Conservation (phyloP, 108 stramenopile species). For the Parmales sp. region DNA sequence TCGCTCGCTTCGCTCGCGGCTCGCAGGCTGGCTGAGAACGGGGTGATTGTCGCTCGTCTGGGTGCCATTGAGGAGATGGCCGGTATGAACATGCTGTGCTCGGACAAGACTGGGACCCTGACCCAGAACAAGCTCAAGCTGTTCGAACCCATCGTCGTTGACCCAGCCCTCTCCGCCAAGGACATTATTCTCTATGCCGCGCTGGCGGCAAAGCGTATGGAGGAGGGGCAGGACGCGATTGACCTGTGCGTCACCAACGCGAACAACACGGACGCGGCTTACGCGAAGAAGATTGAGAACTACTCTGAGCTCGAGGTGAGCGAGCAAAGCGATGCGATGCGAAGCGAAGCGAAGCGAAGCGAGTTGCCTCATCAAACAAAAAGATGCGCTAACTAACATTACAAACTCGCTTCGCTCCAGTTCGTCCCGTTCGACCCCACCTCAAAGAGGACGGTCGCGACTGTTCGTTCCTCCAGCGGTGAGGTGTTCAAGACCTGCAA, state of each 20-base stretch:
- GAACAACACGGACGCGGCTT: slow-evolving; percentile 25
- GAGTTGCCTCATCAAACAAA: not conserved
- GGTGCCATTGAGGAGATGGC: slow-evolving; percentile 68
- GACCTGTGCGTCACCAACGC: slow-evolving; percentile 41
- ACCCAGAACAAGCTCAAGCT: slow-evolving; percentile 64
- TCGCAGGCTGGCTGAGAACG: slow-evolving; percentile 38
- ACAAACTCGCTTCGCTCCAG: slow-evolving; percentile 15
- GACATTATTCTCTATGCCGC: slow-evolving; percentile 46
- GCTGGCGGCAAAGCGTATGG: slow-evolving; percentile 52
- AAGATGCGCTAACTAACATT: not conserved
- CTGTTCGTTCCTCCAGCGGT: slow-evolving; percentile 33
- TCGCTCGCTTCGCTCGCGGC: not conserved
- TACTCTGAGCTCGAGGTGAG: not conserved
- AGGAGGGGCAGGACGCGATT: slow-evolving; percentile 47
- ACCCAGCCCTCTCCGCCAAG: slow-evolving; percentile 35
- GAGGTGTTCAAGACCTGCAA: slow-evolving; percentile 51
- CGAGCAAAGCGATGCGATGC: not conserved
- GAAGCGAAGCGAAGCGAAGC: not conserved
- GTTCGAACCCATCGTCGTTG: slow-evolving; percentile 42
- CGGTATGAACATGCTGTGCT: slow-evolving; percentile 67
- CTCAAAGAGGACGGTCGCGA: slow-evolving; percentile 60
- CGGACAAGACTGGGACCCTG: slow-evolving; percentile 78
- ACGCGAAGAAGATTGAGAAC: slow-evolving; percentile 36
- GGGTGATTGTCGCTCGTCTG: slow-evolving; percentile 63
- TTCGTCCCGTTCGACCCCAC: slow-evolving; percentile 67